A percentile compares a stretch with the other conserved stretches of the same genome.
phyloP scores from a whole-genome alignment of 352 stramenopile genomes.

The Pythium guiyangense region DNA sequence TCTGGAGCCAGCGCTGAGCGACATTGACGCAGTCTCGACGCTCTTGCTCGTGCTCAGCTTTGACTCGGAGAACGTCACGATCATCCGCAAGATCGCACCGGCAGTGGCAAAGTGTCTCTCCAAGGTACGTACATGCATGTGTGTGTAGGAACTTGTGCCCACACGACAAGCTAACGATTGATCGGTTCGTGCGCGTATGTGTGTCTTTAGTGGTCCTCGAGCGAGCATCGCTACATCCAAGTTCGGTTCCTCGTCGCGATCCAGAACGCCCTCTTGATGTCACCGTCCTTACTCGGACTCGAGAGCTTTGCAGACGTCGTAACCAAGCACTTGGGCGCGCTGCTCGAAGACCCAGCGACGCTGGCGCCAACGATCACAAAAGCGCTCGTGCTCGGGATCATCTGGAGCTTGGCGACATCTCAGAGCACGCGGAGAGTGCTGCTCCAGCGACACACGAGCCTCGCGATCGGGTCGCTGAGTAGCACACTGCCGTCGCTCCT shows the following conservation, averaged over 20 bases:
- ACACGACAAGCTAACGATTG: background rate
- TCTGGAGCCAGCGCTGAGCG: background rate
- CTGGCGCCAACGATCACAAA: background rate
- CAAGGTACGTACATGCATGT: background rate
- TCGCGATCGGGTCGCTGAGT: background rate
- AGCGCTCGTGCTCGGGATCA: slow-evolving; percentile 3
- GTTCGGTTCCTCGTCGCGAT: slow-evolving; percentile 1
- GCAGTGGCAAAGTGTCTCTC: background rate
- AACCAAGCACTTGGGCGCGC: background rate
- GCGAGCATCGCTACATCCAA: slow-evolving; percentile 1
- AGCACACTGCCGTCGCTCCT: background rate
- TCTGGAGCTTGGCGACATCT: slow-evolving; percentile 1
- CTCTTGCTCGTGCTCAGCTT: slow-evolving; percentile 6
- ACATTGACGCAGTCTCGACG: slow-evolving; percentile 3
- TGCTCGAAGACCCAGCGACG: background rate
- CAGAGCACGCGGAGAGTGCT: background rate
- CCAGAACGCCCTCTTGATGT: slow-evolving; percentile 1
- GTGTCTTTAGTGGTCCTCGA: background rate
- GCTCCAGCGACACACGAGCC: background rate
- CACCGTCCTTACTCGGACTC: background rate
- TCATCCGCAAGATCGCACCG: background rate
- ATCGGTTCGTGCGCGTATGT: background rate
- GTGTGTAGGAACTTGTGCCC: background rate
- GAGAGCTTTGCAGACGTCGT: background rate
- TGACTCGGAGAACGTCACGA: background rate